A percentile compares a stretch with the other conserved stretches of the same genome.
Conservation (phyloP, 1,284 basidiomycete species). For the Singerocomus inundabilis region DNA sequence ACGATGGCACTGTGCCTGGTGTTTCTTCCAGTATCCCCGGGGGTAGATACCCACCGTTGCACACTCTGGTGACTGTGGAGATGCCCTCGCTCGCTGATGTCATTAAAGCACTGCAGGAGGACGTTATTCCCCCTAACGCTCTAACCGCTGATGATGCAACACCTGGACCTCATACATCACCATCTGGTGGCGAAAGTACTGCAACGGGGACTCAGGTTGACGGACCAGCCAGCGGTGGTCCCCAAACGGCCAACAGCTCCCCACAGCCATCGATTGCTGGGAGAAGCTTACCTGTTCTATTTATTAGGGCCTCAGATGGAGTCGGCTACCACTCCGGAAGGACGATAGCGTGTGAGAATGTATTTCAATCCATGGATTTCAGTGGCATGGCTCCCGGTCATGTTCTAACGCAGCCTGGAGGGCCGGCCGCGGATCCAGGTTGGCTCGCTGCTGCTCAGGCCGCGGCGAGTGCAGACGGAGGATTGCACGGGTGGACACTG, state of each 20-base stretch:
- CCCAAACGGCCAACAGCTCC: constrained; percentile 24
- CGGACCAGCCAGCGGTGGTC: constrained; percentile 16
- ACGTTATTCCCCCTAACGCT: constrained; percentile 46
- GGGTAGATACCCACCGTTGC: constrained; percentile 55
- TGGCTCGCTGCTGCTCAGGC: constrained; percentile 70
- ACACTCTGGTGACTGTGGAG: constrained; percentile 77
- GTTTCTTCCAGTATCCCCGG: constrained; percentile 29
- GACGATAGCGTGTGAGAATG: constrained; percentile 80
- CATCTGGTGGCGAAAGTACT: constrained; percentile 20
- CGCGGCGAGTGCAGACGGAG: constrained; percentile 54
- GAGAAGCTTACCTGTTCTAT: constrained; percentile 64
- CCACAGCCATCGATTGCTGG: constrained; percentile 55
- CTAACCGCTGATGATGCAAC: constrained; percentile 35
- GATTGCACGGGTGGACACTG: constrained; percentile 68
- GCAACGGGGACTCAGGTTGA: constrained; percentile 21
- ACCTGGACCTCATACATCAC: constrained; percentile 36
- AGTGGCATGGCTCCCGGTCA: constrained; percentile 37
- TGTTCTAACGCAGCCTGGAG: constrained; percentile 38
- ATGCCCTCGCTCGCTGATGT: constrained; percentile 71
- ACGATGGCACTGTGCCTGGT: constrained; percentile 32
- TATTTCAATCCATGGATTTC: constrained; percentile 66
- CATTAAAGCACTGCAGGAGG: constrained; percentile 71
- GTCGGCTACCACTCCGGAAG: constrained; percentile 83
- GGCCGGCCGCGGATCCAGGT: constrained; percentile 49
- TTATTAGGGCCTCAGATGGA: constrained; percentile 74